Conservation (phyloP, 371 early-diverging fungal species). For the Apophysomyces ossiformis region DNA sequence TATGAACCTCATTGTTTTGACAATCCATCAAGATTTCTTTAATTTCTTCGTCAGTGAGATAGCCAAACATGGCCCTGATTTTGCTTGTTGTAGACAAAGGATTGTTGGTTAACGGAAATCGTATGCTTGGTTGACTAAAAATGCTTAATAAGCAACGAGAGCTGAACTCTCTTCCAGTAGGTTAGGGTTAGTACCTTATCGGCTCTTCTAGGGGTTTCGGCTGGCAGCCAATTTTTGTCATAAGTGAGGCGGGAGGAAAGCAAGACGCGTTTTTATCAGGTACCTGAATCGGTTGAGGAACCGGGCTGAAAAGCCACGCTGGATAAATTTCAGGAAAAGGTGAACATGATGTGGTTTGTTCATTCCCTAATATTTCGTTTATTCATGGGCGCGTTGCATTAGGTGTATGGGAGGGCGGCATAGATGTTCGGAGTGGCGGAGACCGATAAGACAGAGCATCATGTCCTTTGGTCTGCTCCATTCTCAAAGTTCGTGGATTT, state of each 20-base stretch:
- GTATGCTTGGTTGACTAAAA: neutral
- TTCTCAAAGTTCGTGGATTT: neutral
- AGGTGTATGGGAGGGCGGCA: neutral
- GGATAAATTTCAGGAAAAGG: neutral
- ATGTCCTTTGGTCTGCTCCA: neutral
- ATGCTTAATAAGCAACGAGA: neutral
- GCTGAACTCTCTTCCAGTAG: neutral
- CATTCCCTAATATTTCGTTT: neutral
- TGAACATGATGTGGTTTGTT: neutral
- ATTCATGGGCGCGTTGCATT: neutral
- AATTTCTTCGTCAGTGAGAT: constrained; percentile 78
- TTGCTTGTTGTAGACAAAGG: constrained; percentile 25
- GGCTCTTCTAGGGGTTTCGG: neutral
- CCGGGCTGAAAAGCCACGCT: neutral
- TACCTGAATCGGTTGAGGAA: constrained; percentile 4
- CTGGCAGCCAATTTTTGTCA: neutral
- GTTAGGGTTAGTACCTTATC: neutral
- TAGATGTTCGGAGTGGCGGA: constrained; percentile 11
- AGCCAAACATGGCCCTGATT: constrained; percentile 70
- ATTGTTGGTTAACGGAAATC: too few species aligned
- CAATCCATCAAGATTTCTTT: constrained; percentile 76
- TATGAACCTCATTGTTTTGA: constrained; percentile 69
- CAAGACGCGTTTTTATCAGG: neutral
- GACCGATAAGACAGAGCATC: constrained; percentile 4
- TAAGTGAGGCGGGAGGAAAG: neutral